Evolutionary conservation across 257 asterid species (phyloP), one percentile per base, ranked within the genome.

Genomic region (Coffea eugenioides): DNA sequence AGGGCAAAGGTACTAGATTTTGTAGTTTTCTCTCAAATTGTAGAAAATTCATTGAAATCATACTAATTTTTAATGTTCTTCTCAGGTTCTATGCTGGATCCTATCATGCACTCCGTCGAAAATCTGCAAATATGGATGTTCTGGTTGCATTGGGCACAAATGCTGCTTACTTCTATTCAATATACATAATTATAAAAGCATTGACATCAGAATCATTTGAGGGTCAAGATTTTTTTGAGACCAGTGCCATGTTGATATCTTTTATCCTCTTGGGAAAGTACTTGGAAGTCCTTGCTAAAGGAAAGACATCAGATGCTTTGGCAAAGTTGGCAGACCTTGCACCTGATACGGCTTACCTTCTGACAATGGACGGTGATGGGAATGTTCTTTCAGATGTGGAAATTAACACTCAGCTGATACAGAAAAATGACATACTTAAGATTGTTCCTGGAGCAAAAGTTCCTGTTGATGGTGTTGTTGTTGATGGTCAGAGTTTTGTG

Each of bases 121-220:
- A 86, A 86, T 93, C 99, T 80, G 91, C 99, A 79, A 95, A 95
- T 88, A 95, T 95, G 99, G 99, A 95, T 85, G 99, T 95, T 87
- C 89, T 95, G 83, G 97, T 95, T 88, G 98, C 98, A 51, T 88
- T 95, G 93, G 99, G 99, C 82, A 95, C 98, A 54, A 95, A 95
- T 81, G 98, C 99, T 79, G 98, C 99, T 71, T 95, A 95, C 88
- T 95, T 93, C 82, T 95, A 95, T 81, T 95, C 99, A 12, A 51
- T 92, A 71, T 95, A 95, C 80, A 84, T 87, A 65, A 89, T 95
- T 95, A 56, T 92, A 82, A 95, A 93, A 86, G 94, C 95, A 80
- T 84, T 88, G 82, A 80, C 84, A 73, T 90, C 97, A 65, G 88
- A 86, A 75, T 88, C 97, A 41, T 95, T 91, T 77, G 96, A 95